Percentiles rank a stretch among this genome's conserved stretches.
These are phyloP conservation scores for Tritrichomonas foetus DNA, from an alignment of 208 protist species.

Conservation along the genomic window DNA sequence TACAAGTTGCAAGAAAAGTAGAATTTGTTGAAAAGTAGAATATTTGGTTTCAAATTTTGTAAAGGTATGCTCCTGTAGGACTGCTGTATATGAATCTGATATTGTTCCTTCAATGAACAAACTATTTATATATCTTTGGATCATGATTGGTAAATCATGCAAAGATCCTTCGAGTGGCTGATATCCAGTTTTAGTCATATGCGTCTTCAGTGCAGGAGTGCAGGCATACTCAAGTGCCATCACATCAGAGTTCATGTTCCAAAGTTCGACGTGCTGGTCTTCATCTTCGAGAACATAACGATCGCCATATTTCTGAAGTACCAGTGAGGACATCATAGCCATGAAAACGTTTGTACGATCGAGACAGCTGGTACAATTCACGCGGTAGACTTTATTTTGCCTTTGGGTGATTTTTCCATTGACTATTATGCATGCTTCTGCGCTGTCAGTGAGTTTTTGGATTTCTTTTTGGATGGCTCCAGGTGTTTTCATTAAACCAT, in stretches of 20 bases:
- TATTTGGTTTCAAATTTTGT: too few species aligned
- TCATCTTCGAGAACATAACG: too few species aligned
- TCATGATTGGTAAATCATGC: background rate
- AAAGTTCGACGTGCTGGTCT: too few species aligned
- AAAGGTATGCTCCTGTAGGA: background rate
- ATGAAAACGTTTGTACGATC: background rate
- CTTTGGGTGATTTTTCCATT: background rate
- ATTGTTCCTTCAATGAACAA: background rate
- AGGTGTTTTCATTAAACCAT: background rate
- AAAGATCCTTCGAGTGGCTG: background rate
- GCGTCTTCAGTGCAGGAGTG: too few species aligned
- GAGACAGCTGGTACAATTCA: background rate
- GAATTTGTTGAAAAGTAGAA: too few species aligned
- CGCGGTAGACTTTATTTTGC: background rate
- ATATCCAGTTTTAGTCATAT: background rate
- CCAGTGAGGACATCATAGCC: background rate
- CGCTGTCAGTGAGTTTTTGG: background rate
- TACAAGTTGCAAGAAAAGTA: too few species aligned
- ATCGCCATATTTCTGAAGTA: background rate
- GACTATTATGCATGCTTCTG: background rate
- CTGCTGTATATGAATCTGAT: background rate
- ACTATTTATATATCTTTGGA: background rate
- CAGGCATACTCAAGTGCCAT: too few species aligned
- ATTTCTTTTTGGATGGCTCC: background rate
- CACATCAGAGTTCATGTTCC: background rate